phyloP scores from a whole-genome alignment of 139 green algal genomes.

The Medakamo hakoo region DNA sequence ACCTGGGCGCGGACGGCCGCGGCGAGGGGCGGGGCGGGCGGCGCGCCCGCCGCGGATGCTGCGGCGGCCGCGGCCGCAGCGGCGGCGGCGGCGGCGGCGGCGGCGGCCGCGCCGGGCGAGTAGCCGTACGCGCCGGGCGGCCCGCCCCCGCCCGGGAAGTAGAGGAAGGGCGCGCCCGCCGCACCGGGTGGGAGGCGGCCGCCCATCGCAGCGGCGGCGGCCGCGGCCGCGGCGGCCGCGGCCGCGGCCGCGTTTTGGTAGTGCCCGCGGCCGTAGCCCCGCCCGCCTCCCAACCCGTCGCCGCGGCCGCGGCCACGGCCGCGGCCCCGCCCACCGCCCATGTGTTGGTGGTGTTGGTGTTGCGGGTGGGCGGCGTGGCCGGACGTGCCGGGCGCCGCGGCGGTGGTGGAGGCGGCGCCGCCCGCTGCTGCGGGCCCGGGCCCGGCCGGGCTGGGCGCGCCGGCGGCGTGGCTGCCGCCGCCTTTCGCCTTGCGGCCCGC shows the following conservation, averaged over 20 bases:
- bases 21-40: conserved; percentile 19
- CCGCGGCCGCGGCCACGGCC: too few species aligned
- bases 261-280: neutral
- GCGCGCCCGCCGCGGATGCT: conserved; percentile 9
- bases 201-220: neutral
- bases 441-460: neutral
- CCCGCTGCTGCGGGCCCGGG: neutral
- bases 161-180: neutral
- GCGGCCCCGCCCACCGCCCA: too few species aligned
- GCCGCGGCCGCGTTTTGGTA: neutral
- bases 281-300: too few species aligned
- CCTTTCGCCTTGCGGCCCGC: neutral
- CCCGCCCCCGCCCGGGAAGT: neutral
- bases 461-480: too few species aligned
- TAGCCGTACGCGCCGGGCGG: conserved; percentile 37
- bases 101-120: conserved; percentile 4
- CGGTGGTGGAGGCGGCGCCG: neutral
- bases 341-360: too few species aligned
- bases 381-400: neutral
- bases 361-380: too few species aligned
- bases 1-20: conserved; percentile 64
- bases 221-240: too few species aligned
- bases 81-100: conserved; percentile 5
- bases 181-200: neutral
- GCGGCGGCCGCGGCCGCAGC: conserved; percentile 5